Base-by-base conservation (phyloP, 2,329 filamentous ascomycete species). In the Huntiella savannae region DNA sequence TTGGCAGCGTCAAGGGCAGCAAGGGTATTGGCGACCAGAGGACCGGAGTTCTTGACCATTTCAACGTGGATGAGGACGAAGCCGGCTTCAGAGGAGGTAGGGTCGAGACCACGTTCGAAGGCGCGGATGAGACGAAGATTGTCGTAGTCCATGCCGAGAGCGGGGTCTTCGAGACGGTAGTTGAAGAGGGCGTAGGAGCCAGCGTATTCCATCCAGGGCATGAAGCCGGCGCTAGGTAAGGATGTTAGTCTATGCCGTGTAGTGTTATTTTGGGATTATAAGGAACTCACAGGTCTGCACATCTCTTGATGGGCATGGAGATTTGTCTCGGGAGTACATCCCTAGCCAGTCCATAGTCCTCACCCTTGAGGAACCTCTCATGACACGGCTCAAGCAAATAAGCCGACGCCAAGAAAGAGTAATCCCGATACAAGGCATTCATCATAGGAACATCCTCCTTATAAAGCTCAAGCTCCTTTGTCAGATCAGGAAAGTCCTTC, bases 1-100 rank as follows among this genome's bases (percentile, higher is more conserved):
- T 59, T 54, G 4, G 54, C 56, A n/a, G 69, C 64, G 32, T 79
- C 70, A 17, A 93, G 69, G 43, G 79, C 73, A 44, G 75, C 68
- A 40, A 84, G 69, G 3, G 77, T 74, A 32, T 84, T 84, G 37
- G 74, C 70, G 40, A 95, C 77, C 1, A 96, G 68, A 1, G 76
- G 73, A 0, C 80, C 80, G 0, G 86, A 87, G 61, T 93, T 77
- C 58, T 78, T 79, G 43, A 94, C 88, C 87, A 95, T 96, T 62
- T 92, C 85, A 44, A 96, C 78, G 60, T 95, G 88, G 4, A 91
- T 87, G 10, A 95, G 73, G n/a, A 95, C 85, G 59, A 96, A 95
- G 43, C 88, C 88, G 1, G 88, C 88, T 61, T 95, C 88, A 5
- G 86, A 94, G 3, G 84, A 92, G 32, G 71, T 71, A 0, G 82